Evolutionary conservation across 2,329 filamentous ascomycete genomes (phyloP).

Genomic region (Talaromyces sp.): DNA sequence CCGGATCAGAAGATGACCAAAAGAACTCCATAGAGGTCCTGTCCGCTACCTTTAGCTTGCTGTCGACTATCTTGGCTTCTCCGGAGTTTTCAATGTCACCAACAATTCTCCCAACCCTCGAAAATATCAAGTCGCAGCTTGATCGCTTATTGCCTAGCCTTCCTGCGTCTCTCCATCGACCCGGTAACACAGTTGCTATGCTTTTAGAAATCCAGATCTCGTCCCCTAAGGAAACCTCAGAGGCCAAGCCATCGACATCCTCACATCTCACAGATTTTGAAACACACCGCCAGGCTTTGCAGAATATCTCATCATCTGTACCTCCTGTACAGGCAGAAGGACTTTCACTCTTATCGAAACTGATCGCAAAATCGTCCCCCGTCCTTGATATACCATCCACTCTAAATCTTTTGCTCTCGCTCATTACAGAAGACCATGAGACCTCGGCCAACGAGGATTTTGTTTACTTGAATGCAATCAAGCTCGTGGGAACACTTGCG

Average conservation of each 20-base stretch:
- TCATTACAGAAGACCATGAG: conserved; percentile 29
- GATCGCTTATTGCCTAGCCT: conserved; percentile 31
- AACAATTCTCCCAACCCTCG: conserved; percentile 23
- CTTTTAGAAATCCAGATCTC: conserved; percentile 37
- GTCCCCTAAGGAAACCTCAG: conserved; percentile 18
- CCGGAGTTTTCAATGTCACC: conserved; percentile 31
- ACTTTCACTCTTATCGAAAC: conserved; percentile 33
- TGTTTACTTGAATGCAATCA: conserved; percentile 40
- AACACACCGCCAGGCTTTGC: conserved; percentile 36
- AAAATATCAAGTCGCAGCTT: conserved; percentile 28
- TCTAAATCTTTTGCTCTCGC: conserved; percentile 33
- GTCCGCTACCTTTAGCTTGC: conserved; percentile 36
- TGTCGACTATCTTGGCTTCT: conserved; percentile 39
- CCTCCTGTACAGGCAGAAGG: conserved; percentile 41
- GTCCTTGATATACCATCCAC: conserved; percentile 40
- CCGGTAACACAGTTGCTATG: conserved; percentile 37
- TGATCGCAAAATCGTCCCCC: conserved; percentile 36
- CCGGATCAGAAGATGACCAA: conserved; percentile 6
- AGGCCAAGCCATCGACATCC: conserved; percentile 15
- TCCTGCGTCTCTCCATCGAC: conserved; percentile 26
- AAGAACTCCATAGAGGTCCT: conserved; percentile 31
- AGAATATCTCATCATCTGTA: conserved; percentile 34
- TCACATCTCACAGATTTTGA: conserved; percentile 32
- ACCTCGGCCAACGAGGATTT: conserved; percentile 34
- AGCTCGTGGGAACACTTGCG: conserved; percentile 34